These are phyloP conservation scores for Xylaria scruposa DNA, from an alignment of 495 filamentous ascomycete genomes.

Conservation along the genomic window DNA sequence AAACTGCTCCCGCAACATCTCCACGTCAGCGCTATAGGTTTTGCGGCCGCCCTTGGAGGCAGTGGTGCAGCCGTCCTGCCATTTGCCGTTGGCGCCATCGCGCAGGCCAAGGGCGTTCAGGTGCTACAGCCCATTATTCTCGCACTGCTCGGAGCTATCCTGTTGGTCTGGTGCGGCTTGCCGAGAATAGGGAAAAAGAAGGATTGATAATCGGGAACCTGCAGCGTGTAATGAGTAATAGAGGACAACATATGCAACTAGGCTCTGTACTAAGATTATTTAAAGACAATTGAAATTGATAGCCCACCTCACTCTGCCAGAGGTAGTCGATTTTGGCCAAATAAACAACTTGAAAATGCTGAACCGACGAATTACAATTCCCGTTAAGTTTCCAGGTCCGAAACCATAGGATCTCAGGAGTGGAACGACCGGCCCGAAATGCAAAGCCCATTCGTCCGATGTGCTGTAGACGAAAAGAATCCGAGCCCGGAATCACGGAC, in stretches of 20 bases:
- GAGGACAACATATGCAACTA: not conserved
- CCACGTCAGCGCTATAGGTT: constrained; percentile 83
- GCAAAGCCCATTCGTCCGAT: constrained; percentile 12
- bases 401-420: constrained; percentile 4
- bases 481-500: not conserved
- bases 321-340: not conserved
- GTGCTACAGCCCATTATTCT: constrained; percentile 80
- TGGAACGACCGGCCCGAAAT: not conserved
- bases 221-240: not conserved
- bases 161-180: constrained; percentile 58
- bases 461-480: not conserved
- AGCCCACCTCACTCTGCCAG: not conserved
- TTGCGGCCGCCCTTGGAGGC: constrained; percentile 81
- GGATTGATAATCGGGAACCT: not conserved
- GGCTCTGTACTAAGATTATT: not conserved
- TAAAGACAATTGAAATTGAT: not conserved
- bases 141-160: constrained; percentile 66
- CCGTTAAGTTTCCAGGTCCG: not conserved
- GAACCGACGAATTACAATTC: not conserved
- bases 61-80: constrained; percentile 81
- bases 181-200: constrained; percentile 26
- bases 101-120: constrained; percentile 77
- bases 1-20: constrained; percentile 79
- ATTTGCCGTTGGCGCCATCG: constrained; percentile 84
- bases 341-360: not conserved